Conservation (phyloP, 129 eudicot species). For the Chrysanthemum seticuspe region DNA sequence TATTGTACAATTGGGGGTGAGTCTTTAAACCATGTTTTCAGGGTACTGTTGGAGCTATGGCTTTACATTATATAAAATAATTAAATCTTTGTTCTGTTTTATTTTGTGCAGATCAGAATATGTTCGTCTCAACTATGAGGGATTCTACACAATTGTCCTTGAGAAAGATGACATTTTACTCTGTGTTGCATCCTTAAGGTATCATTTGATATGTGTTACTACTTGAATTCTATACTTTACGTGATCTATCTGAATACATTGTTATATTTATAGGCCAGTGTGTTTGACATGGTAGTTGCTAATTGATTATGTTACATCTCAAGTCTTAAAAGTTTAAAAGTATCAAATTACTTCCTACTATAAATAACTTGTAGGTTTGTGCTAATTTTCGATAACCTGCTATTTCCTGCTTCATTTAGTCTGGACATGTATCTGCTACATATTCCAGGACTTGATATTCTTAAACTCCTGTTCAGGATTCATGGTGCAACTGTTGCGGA, state of each 20-base stretch:
- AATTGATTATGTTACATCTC: neutral
- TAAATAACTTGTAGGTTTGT: neutral
- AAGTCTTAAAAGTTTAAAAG: neutral
- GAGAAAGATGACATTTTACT: slow-evolving; percentile 85
- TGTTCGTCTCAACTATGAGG: slow-evolving; percentile 72
- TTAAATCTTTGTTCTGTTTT: slow-evolving; percentile 2
- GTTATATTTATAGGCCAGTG: neutral
- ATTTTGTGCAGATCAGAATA: slow-evolving; percentile 70
- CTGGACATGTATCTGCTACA: no score
- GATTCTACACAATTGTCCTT: slow-evolving; percentile 74
- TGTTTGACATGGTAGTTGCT: neutral
- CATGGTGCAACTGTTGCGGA: slow-evolving; percentile 92
- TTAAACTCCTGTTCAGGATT: slow-evolving; percentile 47
- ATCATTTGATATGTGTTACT: neutral
- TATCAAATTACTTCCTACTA: no score
- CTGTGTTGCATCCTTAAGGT: slow-evolving; percentile 90
- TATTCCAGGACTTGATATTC: neutral
- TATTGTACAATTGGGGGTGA: slow-evolving; percentile 91
- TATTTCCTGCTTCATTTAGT: neutral
- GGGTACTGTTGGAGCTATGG: neutral
- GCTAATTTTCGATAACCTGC: neutral
- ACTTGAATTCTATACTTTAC: slow-evolving; percentile 7
- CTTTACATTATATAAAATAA: neutral
- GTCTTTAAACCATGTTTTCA: slow-evolving; percentile 13
- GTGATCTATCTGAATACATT: neutral